Conservation (phyloP, 495 filamentous ascomycete species). For the Thermothielavioides terrestris region DNA sequence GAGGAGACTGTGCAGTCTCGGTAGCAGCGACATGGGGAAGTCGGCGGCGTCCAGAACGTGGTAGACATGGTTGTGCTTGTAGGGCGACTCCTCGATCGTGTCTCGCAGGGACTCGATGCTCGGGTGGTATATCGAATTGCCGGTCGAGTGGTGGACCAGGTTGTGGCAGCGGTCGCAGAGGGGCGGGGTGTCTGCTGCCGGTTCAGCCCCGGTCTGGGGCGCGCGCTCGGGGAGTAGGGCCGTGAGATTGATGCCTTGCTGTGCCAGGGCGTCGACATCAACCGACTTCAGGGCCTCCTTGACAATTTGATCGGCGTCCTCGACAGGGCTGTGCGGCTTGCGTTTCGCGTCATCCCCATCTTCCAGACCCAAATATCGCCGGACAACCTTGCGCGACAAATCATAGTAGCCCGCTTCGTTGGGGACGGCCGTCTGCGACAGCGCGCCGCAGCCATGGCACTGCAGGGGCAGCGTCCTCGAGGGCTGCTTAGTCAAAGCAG, state of each 20-base stretch:
- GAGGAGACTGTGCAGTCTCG: slow-evolving; percentile 47
- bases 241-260: slow-evolving; percentile 34
- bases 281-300: slow-evolving; percentile 32
- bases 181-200: slow-evolving; percentile 23
- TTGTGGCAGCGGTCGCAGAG: slow-evolving; percentile 83
- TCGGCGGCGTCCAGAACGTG: slow-evolving; percentile 97
- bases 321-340: too few species aligned
- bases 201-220: background rate
- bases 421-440: slow-evolving; percentile 61
- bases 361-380: slow-evolving; percentile 32
- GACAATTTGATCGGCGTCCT: slow-evolving; percentile 28
- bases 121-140: slow-evolving; percentile 64
- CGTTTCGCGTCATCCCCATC: slow-evolving; percentile 10
- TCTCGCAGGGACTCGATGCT: slow-evolving; percentile 65
- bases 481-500: background rate
- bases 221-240: slow-evolving; percentile 20
- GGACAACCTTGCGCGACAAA: slow-evolving; percentile 44
- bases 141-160: slow-evolving; percentile 63
- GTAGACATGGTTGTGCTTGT: slow-evolving; percentile 87
- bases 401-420: slow-evolving; percentile 71
- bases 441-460: slow-evolving; percentile 87
- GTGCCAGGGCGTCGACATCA: slow-evolving; percentile 34
- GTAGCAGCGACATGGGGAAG: slow-evolving; percentile 85
- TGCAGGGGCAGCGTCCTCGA: slow-evolving; percentile 42
- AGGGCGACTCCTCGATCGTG: slow-evolving; percentile 76